phyloP scores from a whole-genome alignment of 257 asterid genomes.

The Anisodus acutangulus region DNA sequence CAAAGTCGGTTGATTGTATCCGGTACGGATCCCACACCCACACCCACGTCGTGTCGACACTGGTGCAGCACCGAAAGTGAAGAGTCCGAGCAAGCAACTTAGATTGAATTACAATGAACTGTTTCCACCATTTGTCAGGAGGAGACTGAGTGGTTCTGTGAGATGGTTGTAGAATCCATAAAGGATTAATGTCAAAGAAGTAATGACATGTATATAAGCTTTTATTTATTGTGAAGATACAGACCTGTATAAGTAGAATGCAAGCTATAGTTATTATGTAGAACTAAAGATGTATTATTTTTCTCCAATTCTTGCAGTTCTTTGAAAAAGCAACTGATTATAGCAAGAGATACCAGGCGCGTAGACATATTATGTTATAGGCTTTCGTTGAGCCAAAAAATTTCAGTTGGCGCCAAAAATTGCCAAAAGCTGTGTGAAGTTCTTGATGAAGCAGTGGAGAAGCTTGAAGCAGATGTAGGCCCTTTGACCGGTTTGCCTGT shows the following conservation, averaged over 20 bases:
- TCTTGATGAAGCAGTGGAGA: slow-evolving; percentile 63
- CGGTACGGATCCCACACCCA: no score
- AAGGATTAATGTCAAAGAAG: background rate
- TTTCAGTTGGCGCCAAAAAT: slow-evolving; percentile 65
- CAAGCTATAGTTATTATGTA: background rate
- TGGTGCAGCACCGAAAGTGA: no score
- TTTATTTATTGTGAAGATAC: slow-evolving; percentile 1
- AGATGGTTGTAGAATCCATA: background rate
- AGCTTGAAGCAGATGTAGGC: slow-evolving; percentile 87
- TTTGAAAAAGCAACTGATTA: slow-evolving; percentile 80
- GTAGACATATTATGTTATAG: slow-evolving; percentile 91
- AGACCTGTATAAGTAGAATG: background rate
- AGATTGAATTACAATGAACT: background rate
- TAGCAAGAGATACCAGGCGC: slow-evolving; percentile 89
- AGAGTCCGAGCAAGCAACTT: background rate
- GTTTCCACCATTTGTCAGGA: slow-evolving; percentile 10
- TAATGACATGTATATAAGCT: slow-evolving; percentile 8
- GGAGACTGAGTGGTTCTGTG: background rate
- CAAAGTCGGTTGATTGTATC: no score
- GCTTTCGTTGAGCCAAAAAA: slow-evolving; percentile 80
- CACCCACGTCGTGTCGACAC: no score
- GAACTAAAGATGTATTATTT: background rate
- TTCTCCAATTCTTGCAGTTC: slow-evolving; percentile 54
- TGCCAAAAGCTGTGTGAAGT: slow-evolving; percentile 54
- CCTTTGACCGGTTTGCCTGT: slow-evolving; percentile 90